Base-by-base conservation (phyloP, 2,329 filamentous ascomycete species). In the Amauroascus verrucosus region DNA sequence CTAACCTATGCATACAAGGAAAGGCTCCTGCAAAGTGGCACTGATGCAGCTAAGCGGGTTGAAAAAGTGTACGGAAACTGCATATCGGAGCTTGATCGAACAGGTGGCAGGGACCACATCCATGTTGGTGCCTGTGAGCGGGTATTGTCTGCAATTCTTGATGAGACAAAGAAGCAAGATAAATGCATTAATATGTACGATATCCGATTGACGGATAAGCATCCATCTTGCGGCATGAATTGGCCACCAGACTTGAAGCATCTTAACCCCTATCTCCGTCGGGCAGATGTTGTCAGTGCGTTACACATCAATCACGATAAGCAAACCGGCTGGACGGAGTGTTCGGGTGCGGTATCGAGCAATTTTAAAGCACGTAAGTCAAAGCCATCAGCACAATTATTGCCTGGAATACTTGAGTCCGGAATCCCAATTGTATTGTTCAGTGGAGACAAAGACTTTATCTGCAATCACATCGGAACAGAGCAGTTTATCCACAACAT, bases 111-210 rank as follows among this genome's bases (percentile, higher is more conserved):
- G 62, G 73, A 81, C 57, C 73, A 78, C 48, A 81, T 98, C 44
- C 84, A 90, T 65, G 79, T 84, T 37, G 58, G 63, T 1, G 71
- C 77, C 8, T 98, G 94, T 70, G 93, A 98, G 67, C 65, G 70
- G 3, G 83, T 98, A 47, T 76, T 98, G 60, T 77, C 83, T 53
- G 74, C 82, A 8, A 80, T 97, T 48, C 77, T 97, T 3, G 67
- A 82, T 46, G 90, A 87, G 1, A 72, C 75, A 55, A 76, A 79
- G 50, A 57, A 59, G 11, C 73, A 72, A 33, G 74, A 73, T 13
- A 74, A 81, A 63, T 98, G 94, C 69, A 69, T 83, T 67, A 99
- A 98, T 72, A 96, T 97, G 88, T 99, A 99, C 69, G 93, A 99
- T 67, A 79, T 97, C 51, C 87, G 91, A 45, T 77, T 96, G 45